A percentile compares a stretch with the other conserved stretches of the same genome.
phyloP scores from a whole-genome alignment of 2,329 filamentous ascomycete genomes.

The Paracamarosporium sp. region DNA sequence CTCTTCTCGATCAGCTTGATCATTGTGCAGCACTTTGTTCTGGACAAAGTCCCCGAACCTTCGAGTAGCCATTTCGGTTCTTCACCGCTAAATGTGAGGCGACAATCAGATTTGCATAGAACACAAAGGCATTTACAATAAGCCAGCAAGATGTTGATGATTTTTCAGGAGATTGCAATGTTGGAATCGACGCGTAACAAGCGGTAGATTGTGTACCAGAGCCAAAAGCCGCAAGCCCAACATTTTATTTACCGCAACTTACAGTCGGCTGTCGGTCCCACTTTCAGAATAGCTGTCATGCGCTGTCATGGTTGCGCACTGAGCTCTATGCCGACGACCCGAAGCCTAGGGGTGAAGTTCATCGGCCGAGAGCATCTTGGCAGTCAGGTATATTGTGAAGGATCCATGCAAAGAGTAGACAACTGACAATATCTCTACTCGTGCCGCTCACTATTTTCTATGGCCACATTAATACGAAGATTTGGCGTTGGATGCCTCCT shows the following conservation, averaged over 20 bases:
- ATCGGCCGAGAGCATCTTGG: conserved; percentile 1
- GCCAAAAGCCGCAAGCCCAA: not conserved
- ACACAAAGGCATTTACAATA: not conserved
- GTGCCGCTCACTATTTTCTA: too few relatives aligned
- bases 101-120: not conserved
- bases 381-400: not conserved
- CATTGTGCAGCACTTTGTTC: conserved; percentile 20
- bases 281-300: not conserved
- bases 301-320: conserved; percentile 1
- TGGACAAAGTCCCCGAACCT: conserved; percentile 4
- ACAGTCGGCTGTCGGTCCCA: not conserved
- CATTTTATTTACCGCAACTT: not conserved
- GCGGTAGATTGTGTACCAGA: not conserved
- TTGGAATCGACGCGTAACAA: not conserved
- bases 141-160: not conserved
- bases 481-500: too few relatives aligned
- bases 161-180: not conserved
- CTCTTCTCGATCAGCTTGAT: conserved; percentile 18
- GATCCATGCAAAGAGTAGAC: too few relatives aligned
- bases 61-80: not conserved
- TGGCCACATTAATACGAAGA: too few relatives aligned
- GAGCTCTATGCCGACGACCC: not conserved
- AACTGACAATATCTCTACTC: not conserved
- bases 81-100: not conserved
- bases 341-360: not conserved